Percentiles rank a stretch among this genome's conserved stretches.
These are phyloP conservation scores for Cicer arietinum DNA, from an alignment of 306 rosid genomes.

Conservation along the genomic window DNA sequence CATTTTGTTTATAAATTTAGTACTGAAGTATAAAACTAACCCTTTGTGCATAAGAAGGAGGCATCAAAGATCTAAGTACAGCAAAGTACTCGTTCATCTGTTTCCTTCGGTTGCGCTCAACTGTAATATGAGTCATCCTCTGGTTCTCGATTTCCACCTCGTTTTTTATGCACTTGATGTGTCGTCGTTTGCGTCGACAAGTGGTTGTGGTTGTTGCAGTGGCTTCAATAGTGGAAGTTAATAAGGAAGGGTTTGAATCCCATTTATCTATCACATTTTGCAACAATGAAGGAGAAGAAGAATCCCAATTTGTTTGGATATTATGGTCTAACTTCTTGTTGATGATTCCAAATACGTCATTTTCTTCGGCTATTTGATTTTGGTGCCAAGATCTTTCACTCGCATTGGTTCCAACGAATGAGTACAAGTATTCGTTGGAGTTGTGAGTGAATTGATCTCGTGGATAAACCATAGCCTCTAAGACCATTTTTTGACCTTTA, in stretches of 20 bases:
- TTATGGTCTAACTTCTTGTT: slow-evolving; percentile 30
- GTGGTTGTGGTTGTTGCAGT: background rate
- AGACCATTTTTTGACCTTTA: slow-evolving; percentile 40
- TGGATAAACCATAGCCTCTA: slow-evolving; percentile 56
- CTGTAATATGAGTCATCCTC: slow-evolving; percentile 91
- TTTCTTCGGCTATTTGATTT: slow-evolving; percentile 18
- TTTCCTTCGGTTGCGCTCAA: slow-evolving; percentile 86
- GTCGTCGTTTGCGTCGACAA: slow-evolving; percentile 63
- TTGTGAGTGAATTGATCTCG: slow-evolving; percentile 41
- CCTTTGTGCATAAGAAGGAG: slow-evolving; percentile 81
- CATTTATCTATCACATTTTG: slow-evolving; percentile 44
- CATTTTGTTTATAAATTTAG: no score
- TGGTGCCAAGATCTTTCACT: slow-evolving; percentile 17
- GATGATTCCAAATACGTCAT: slow-evolving; percentile 22
- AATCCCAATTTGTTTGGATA: slow-evolving; percentile 43
- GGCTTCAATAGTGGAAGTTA: background rate
- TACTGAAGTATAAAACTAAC: slow-evolving; percentile 52
- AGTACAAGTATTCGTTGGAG: slow-evolving; percentile 45
- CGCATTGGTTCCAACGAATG: background rate
- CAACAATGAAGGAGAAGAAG: slow-evolving; percentile 42
- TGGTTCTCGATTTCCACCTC: slow-evolving; percentile 82
- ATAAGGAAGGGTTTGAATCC: slow-evolving; percentile 49
- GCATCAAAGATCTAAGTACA: slow-evolving; percentile 82
- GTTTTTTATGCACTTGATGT: slow-evolving; percentile 62
- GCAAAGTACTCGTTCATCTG: slow-evolving; percentile 90